Percentiles rank a stretch among this genome's conserved stretches.
Evolutionary conservation across 768 basidiomycete species (phyloP).

Genomic region (Vararia minispora): DNA sequence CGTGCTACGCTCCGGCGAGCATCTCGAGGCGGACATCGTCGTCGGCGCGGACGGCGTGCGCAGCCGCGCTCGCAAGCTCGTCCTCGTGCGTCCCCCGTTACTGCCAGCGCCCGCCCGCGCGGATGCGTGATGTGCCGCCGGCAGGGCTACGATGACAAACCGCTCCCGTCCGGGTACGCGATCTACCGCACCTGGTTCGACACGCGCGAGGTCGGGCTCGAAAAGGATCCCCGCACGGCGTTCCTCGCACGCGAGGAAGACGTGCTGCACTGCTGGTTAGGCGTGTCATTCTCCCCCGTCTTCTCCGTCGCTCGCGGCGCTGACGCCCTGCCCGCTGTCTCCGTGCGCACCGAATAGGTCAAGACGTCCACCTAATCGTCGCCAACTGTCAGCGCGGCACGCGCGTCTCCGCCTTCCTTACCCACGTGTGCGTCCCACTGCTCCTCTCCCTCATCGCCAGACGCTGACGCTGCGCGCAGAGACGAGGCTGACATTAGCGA

Average conservation of each 20-base stretch:
- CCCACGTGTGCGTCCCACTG: conserved; percentile 12
- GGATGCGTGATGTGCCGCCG: background rate
- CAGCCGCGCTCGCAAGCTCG: conserved; percentile 9
- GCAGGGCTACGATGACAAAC: conserved; percentile 17
- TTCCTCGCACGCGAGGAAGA: conserved; percentile 10
- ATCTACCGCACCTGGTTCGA: conserved; percentile 20
- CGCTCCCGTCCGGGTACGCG: conserved; percentile 16
- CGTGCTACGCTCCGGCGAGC: conserved; percentile 12
- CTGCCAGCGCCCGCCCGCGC: background rate
- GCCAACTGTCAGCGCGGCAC: conserved; percentile 12
- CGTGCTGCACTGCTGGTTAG: conserved; percentile 14
- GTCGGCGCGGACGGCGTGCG: conserved; percentile 19
- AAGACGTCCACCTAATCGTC: conserved; percentile 15
- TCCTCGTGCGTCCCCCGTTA: conserved; percentile 13
- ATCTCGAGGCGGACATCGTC: conserved; percentile 15
- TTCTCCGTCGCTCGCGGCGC: background rate
- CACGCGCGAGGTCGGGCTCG: conserved; percentile 14
- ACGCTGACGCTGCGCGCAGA: conserved; percentile 1
- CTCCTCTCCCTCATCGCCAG: too few relatives aligned
- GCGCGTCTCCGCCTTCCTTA: conserved; percentile 15
- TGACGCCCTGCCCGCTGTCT: background rate
- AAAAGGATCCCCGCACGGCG: conserved; percentile 13
- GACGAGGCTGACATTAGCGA: conserved; percentile 16
- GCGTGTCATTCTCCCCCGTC: conserved; percentile 6
- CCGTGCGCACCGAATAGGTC: background rate